phyloP scores from a whole-genome alignment of 108 stramenopile genomes.

The Asterionellopsis glacialis region DNA sequence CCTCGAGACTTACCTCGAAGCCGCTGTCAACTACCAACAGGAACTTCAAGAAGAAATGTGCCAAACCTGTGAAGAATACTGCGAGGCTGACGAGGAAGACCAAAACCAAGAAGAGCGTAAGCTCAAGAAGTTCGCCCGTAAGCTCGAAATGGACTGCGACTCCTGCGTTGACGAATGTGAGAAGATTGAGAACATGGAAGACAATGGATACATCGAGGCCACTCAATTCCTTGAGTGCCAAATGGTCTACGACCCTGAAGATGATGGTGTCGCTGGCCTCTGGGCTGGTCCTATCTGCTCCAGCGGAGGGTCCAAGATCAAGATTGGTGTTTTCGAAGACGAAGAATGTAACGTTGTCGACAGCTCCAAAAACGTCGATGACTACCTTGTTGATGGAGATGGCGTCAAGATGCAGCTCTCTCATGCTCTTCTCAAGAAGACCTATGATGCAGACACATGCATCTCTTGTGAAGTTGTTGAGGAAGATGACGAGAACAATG shows the following conservation, averaged over 20 bases:
- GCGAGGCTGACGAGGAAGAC: slow-evolving; percentile 19
- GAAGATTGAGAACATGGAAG: slow-evolving; percentile 91
- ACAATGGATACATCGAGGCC: slow-evolving; percentile 82
- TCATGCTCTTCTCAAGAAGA: slow-evolving; percentile 77
- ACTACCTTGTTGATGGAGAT: slow-evolving; percentile 56
- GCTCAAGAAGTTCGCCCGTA: slow-evolving; percentile 14
- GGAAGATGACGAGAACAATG: slow-evolving; percentile 13
- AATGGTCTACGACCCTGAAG: slow-evolving; percentile 53
- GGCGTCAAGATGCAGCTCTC: slow-evolving; percentile 57
- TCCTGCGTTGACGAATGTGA: slow-evolving; percentile 75
- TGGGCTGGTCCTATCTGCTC: slow-evolving; percentile 79
- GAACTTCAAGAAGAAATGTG: slow-evolving; percentile 68
- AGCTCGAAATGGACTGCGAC: slow-evolving; percentile 46
- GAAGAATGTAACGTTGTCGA: slow-evolving; percentile 57
- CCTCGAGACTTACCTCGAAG: slow-evolving; percentile 69
- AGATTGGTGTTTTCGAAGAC: slow-evolving; percentile 84
- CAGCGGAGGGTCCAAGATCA: slow-evolving; percentile 66
- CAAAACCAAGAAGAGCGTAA: slow-evolving; percentile 17
- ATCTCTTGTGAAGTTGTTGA: slow-evolving; percentile 52
- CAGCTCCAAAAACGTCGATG: slow-evolving; percentile 56
- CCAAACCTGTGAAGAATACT: slow-evolving; percentile 58
- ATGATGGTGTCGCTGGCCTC: slow-evolving; percentile 47
- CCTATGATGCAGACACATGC: slow-evolving; percentile 56
- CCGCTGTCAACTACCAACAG: slow-evolving; percentile 63
- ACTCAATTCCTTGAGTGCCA: slow-evolving; percentile 72